A percentile compares a stretch with the other conserved stretches of the same genome.
phyloP scores from a whole-genome alignment of 352 stramenopile species.

The Globisporangium radiosum region DNA sequence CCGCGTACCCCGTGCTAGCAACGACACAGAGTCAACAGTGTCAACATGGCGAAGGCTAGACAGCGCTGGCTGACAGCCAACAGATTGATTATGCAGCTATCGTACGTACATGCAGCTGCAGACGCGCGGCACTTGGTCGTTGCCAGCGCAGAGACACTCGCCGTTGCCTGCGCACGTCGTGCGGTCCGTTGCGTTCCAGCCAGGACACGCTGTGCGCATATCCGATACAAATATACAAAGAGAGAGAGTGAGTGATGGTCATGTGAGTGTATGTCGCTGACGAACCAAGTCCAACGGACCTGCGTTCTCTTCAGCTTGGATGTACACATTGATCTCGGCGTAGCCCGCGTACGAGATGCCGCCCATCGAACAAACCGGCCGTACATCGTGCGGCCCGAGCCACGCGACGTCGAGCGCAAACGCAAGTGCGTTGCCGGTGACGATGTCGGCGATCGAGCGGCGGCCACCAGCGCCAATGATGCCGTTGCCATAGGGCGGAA shows the following conservation, averaged over 20 bases:
- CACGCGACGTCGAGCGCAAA: constrained; percentile 57
- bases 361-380: constrained; percentile 71
- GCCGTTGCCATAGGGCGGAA: constrained; percentile 70
- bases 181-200: constrained; percentile 49
- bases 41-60: neutral
- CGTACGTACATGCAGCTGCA: constrained; percentile 68
- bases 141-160: constrained; percentile 62
- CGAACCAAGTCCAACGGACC: constrained; percentile 19
- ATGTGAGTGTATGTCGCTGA: too few relatives aligned
- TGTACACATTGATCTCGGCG: constrained; percentile 73
- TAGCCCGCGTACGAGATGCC: constrained; percentile 70
- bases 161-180: constrained; percentile 58
- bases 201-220: constrained; percentile 43
- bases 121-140: constrained; percentile 44
- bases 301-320: constrained; percentile 75
- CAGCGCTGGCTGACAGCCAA: neutral
- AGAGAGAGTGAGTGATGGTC: neutral
- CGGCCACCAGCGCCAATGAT: constrained; percentile 52
- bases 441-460: constrained; percentile 54
- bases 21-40: neutral
- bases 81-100: too few relatives aligned
- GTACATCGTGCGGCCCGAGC: constrained; percentile 40
- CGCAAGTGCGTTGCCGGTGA: constrained; percentile 32
- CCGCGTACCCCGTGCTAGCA: constrained; percentile 47
- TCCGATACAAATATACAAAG: constrained; percentile 3